phyloP scores from a whole-genome alignment of 805 yeast genomes.

The Debaryomyces castellii region DNA sequence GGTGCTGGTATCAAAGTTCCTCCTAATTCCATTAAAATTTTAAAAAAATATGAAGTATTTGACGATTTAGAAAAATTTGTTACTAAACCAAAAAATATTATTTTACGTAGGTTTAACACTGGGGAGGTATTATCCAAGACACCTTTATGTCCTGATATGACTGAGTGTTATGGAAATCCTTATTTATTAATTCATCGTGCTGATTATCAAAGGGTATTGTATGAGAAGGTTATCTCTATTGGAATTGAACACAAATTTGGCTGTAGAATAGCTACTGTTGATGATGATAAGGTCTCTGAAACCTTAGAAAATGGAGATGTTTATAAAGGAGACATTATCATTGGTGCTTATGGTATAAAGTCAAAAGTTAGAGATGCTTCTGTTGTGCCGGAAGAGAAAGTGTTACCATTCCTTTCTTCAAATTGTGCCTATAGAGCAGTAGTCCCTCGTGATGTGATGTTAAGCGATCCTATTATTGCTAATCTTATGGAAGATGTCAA shows the following conservation, averaged over 20 bases:
- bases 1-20: constrained; percentile 35
- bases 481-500: constrained; percentile 17
- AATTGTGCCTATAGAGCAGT: constrained; percentile 27
- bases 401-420: constrained; percentile 22
- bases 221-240: constrained; percentile 14
- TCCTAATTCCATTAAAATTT: constrained; percentile 23
- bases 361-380: constrained; percentile 17
- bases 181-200: constrained; percentile 26
- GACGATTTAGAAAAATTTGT: constrained; percentile 10
- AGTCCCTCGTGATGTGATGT: constrained; percentile 15
- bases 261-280: constrained; percentile 14
- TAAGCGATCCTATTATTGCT: constrained; percentile 14
- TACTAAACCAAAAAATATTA: constrained; percentile 14
- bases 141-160: constrained; percentile 15
- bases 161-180: constrained; percentile 14
- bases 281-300: constrained; percentile 15
- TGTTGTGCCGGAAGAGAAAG: constrained; percentile 16
- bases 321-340: constrained; percentile 19
- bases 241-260: constrained; percentile 17
- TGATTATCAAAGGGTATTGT: constrained; percentile 21
- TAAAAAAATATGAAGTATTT: constrained; percentile 17
- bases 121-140: constrained; percentile 18
- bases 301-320: constrained; percentile 11
- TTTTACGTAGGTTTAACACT: constrained; percentile 13
- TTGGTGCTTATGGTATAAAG: constrained; percentile 27